Evolutionary conservation across 169 alveolate species (phyloP).

Genomic region (Perkinsus olseni): DNA sequence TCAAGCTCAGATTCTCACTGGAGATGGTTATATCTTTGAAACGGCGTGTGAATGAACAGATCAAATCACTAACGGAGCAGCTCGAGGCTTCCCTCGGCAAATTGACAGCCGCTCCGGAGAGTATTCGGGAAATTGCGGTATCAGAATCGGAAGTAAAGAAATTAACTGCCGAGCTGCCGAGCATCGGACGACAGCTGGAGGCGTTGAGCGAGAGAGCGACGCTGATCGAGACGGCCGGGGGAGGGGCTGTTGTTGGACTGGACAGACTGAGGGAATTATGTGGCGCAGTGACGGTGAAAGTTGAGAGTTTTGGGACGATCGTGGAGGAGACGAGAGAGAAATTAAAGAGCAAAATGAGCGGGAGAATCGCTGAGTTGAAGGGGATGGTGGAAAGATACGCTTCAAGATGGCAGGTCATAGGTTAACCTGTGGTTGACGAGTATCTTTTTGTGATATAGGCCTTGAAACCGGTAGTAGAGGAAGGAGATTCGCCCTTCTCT

Average conservation of each 20-base stretch:
- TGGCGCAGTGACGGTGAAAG: conserved; percentile 1
- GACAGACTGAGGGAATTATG: background rate
- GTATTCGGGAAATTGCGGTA: conserved; percentile 69
- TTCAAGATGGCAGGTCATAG: conserved; percentile 48
- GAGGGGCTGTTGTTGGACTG: background rate
- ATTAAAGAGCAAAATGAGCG: conserved; percentile 62
- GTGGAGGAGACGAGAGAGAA: conserved; percentile 68
- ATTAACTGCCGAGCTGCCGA: conserved; percentile 27
- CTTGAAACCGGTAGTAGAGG: conserved; percentile 47
- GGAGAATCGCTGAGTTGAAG: conserved; percentile 48
- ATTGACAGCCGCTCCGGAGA: conserved; percentile 63
- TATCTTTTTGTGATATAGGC: conserved; percentile 19
- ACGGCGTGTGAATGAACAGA: conserved; percentile 51
- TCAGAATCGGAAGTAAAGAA: conserved; percentile 64
- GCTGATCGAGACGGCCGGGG: background rate
- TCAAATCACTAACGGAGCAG: conserved; percentile 43
- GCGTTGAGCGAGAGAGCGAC: background rate
- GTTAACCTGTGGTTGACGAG: background rate
- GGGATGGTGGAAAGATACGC: conserved; percentile 63
- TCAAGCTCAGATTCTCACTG: background rate
- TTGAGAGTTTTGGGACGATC: conserved; percentile 63
- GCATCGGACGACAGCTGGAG: background rate
- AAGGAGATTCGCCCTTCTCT: conserved; percentile 10
- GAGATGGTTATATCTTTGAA: conserved; percentile 50
- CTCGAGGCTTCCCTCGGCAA: conserved; percentile 59